Evolutionary conservation across 805 yeast genomes (phyloP).

Genomic region (Ogataea thermomethanolica): DNA sequence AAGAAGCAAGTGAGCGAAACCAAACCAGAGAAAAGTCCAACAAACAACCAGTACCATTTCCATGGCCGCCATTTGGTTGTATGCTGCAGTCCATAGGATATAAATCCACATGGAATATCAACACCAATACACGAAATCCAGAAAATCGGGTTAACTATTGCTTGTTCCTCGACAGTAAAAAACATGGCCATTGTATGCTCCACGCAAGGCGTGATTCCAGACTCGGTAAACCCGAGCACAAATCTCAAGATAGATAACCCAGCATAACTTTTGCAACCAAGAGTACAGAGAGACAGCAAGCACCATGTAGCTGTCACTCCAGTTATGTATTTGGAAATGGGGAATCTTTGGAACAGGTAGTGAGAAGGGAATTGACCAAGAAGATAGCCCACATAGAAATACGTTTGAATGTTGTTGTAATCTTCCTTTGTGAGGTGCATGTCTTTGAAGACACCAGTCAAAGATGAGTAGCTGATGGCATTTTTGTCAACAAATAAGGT

Average conservation of each 20-base stretch:
- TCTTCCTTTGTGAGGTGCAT: conserved; percentile 39
- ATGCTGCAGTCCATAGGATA: conserved; percentile 24
- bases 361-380: conserved; percentile 44
- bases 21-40: conserved; percentile 45
- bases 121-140: conserved; percentile 45
- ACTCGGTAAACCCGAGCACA: conserved; percentile 35
- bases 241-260: conserved; percentile 35
- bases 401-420: conserved; percentile 45
- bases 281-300: conserved; percentile 8
- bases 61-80: conserved; percentile 33
- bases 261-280: conserved; percentile 24
- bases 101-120: conserved; percentile 38
- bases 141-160: conserved; percentile 47
- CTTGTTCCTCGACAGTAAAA: conserved; percentile 41
- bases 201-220: conserved; percentile 20
- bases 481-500: conserved; percentile 52
- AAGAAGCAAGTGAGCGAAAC: conserved; percentile 31
- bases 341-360: conserved; percentile 38
- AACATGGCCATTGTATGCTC: conserved; percentile 37
- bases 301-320: conserved; percentile 7
- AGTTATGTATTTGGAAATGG: conserved; percentile 16
- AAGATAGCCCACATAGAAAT: conserved; percentile 47
- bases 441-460: conserved; percentile 45
- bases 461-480: conserved; percentile 45
- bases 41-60: conserved; percentile 50